Percentiles rank a stretch among this genome's conserved stretches.
Conservation (phyloP, 2,329 filamentous ascomycete genomes). For the Pseudopyrenochaeta lycopersici region DNA sequence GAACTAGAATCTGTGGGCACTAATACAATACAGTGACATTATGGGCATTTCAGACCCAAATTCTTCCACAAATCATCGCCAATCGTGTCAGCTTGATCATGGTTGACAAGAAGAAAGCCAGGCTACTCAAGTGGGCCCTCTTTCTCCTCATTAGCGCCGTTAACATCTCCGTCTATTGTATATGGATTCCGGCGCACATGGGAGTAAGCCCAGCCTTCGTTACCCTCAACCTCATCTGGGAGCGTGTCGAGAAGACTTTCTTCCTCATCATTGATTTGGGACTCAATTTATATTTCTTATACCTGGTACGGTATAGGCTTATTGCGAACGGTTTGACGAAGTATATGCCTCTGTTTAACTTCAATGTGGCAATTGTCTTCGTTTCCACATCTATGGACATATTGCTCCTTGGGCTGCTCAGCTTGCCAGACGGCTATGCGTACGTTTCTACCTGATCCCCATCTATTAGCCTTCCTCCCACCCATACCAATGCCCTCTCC, state of each 20-base stretch:
- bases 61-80: conserved; percentile 61
- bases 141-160: conserved; percentile 53
- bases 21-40: conserved; percentile 32
- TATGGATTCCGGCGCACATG: conserved; percentile 60
- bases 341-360: conserved; percentile 42
- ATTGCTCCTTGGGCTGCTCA: conserved; percentile 41
- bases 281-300: conserved; percentile 61
- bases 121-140: conserved; percentile 53
- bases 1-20: background rate
- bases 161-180: conserved; percentile 60
- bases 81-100: conserved; percentile 59
- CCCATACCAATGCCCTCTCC: background rate
- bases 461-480: no score
- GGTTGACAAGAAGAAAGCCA: conserved; percentile 43
- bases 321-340: conserved; percentile 45
- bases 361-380: conserved; percentile 44
- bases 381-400: conserved; percentile 48
- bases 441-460: conserved; percentile 15
- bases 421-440: conserved; percentile 31
- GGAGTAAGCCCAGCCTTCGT: conserved; percentile 52
- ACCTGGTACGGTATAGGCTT: conserved; percentile 39
- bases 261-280: conserved; percentile 57
- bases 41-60: conserved; percentile 58
- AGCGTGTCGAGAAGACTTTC: conserved; percentile 59
- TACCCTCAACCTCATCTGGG: conserved; percentile 58